Base-by-base conservation (phyloP, 2,329 filamentous ascomycete species). In the Paraphaeosphaeria sporulosa region DNA sequence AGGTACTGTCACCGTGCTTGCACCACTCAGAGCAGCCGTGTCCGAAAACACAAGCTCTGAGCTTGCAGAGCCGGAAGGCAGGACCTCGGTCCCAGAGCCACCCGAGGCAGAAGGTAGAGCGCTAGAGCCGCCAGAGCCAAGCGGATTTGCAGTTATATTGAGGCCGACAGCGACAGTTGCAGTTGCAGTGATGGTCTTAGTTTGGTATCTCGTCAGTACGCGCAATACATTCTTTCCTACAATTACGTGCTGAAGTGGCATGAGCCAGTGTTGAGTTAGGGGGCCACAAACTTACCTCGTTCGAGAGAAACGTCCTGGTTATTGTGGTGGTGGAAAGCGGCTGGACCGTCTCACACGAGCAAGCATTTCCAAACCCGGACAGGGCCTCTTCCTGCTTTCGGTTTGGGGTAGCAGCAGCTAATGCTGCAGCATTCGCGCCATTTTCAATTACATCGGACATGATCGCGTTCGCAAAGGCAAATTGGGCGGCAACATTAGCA, bases 241-340 rank as follows among this genome's bases (percentile, higher is more conserved):
- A n/a, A 65, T 70, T 8, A 56, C 55, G 19, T 55, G 57, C 65
- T 68, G 42, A 38, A 38, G 27, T 34, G 50, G 61, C 54, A 64
- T 43, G 19, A 44, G 30, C 43, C 25, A 48, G 47, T 53, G 32
- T 52, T 32, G 34, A 25, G 15, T 32, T 13, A 43, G 8, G 42
- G 17, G 13, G 7, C n/a, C 15, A 42, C 13, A 27, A n/a, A 66
- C 73, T 52, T 68, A 76, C 74, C 3, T 60, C 60, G 36, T 69
- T 54, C 40, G 67, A 65, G 21, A 40, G n/a, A 8, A 70, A 64
- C n/a, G 69, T 67, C 50, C 65, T 66, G 7, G 67, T 72, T 3
- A 50, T 36, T 1, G 73, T 76, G 13, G 67, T 64, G 3, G 73
- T 74, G n/a, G 68, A 64, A 0, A 69, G 73, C 9, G 75, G 73